These are phyloP conservation scores for Aulographum hederae DNA, from an alignment of 2,329 filamentous ascomycete species.

Conservation along the genomic window DNA sequence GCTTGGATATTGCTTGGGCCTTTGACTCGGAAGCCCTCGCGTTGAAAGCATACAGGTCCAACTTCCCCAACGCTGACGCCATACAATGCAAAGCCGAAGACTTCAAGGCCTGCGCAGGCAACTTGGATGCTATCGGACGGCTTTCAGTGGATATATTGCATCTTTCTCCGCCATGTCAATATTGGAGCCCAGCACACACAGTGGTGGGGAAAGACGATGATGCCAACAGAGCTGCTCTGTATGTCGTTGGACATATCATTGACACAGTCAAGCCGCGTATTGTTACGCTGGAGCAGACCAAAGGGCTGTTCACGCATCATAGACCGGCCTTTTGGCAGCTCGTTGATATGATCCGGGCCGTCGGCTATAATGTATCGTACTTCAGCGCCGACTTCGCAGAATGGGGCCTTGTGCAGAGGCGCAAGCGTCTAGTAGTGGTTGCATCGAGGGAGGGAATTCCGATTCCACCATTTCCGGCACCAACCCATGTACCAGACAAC, in stretches of 20 bases:
- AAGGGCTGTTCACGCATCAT: conserved; percentile 37
- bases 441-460: background rate
- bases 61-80: conserved; percentile 29
- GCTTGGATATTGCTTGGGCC: conserved; percentile 39
- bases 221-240: conserved; percentile 41
- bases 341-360: conserved; percentile 23
- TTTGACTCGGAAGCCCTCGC: conserved; percentile 45
- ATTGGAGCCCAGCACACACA: conserved; percentile 57
- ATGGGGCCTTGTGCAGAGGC: conserved; percentile 1
- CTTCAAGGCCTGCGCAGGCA: conserved; percentile 22
- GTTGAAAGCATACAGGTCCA: conserved; percentile 36
- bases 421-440: conserved; percentile 1
- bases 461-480: background rate
- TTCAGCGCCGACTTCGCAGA: background rate
- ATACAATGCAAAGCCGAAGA: conserved; percentile 13
- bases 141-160: conserved; percentile 61
- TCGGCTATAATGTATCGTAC: conserved; percentile 1
- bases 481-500: background rate
- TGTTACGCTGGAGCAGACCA: conserved; percentile 64
- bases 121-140: conserved; percentile 29
- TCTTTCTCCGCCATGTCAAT: conserved; percentile 61
- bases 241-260: conserved; percentile 33
- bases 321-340: conserved; percentile 23
- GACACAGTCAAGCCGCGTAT: conserved; percentile 43
- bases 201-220: conserved; percentile 40